Evolutionary conservation across 305 asterid genomes (phyloP).

Genomic region (Fraxinus dipetala): DNA sequence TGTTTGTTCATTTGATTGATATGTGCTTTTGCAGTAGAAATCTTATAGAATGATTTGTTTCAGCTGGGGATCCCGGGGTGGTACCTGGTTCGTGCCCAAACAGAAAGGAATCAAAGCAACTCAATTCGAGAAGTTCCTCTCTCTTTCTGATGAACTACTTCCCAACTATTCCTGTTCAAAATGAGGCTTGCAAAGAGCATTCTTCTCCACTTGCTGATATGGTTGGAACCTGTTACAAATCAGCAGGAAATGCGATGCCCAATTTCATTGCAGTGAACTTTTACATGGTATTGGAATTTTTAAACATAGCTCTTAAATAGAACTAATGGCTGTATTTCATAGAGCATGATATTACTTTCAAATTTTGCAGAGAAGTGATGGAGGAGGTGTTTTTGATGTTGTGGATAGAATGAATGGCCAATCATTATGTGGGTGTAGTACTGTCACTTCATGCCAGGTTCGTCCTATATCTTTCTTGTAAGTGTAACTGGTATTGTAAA

Average conservation of each 20-base stretch:
- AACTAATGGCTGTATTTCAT: neutral
- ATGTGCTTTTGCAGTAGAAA: slow-evolving; percentile 19
- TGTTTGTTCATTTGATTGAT: slow-evolving; percentile 22
- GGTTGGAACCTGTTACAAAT: slow-evolving; percentile 69
- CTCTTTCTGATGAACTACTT: slow-evolving; percentile 81
- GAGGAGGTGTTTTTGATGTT: slow-evolving; percentile 86
- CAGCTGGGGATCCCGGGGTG: slow-evolving; percentile 97
- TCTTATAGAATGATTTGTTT: slow-evolving; percentile 30
- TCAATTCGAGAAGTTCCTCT: slow-evolving; percentile 70
- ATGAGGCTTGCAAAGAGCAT: slow-evolving; percentile 89
- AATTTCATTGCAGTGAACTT: slow-evolving; percentile 87
- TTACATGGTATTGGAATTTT: slow-evolving; percentile 71
- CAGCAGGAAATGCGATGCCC: slow-evolving; percentile 79
- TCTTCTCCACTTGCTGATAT: slow-evolving; percentile 64
- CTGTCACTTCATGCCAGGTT: slow-evolving; percentile 86
- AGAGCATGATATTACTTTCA: slow-evolving; percentile 14
- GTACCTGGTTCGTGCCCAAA: slow-evolving; percentile 70
- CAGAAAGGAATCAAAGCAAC: slow-evolving; percentile 88
- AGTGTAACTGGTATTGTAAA: neutral
- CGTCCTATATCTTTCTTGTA: slow-evolving; percentile 22
- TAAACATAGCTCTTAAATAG: neutral
- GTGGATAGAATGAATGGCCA: slow-evolving; percentile 90
- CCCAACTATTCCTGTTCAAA: slow-evolving; percentile 84
- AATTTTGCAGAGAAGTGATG: slow-evolving; percentile 85
- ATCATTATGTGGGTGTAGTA: slow-evolving; percentile 75